phyloP scores from a whole-genome alignment of 2,329 filamentous ascomycete genomes.

The Bipolaris victoriae region DNA sequence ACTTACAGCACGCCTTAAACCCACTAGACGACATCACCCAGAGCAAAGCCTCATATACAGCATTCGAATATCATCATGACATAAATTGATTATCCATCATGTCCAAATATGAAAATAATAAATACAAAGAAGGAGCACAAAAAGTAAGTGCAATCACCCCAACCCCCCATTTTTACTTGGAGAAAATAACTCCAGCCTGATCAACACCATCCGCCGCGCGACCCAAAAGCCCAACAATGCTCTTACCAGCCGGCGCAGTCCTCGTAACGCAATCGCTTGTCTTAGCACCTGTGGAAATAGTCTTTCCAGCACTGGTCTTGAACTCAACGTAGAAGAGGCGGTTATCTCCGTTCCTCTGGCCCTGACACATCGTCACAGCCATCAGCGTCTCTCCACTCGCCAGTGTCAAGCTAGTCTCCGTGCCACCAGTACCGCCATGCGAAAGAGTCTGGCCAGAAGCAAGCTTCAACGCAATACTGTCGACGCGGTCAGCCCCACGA shows the following conservation, averaged over 20 bases:
- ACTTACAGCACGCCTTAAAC: neutral
- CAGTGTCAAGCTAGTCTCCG: constrained; percentile 53
- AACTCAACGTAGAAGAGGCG: constrained; percentile 63
- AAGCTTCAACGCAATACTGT: constrained; percentile 58
- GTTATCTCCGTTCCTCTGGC: constrained; percentile 53
- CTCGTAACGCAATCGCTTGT: constrained; percentile 58
- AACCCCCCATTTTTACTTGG: constrained; percentile 5
- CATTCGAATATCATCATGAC: neutral
- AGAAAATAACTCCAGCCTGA: constrained; percentile 53
- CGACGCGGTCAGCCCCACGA: constrained; percentile 57
- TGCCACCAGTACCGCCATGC: constrained; percentile 63
- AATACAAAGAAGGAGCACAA: neutral
- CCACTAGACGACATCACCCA: neutral
- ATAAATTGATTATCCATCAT: neutral
- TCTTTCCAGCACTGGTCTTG: constrained; percentile 59
- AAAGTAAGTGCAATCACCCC: neutral
- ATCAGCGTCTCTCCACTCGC: constrained; percentile 57
- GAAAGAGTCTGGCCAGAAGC: constrained; percentile 56
- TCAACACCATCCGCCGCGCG: constrained; percentile 63
- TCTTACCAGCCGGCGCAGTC: constrained; percentile 57
- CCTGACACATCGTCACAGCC: constrained; percentile 59
- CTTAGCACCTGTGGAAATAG: constrained; percentile 53
- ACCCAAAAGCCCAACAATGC: constrained; percentile 61
- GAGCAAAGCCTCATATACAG: neutral
- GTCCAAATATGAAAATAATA: no score